Conservation (phyloP, 2,329 filamentous ascomycete species). For the Penicillium janthinellum region DNA sequence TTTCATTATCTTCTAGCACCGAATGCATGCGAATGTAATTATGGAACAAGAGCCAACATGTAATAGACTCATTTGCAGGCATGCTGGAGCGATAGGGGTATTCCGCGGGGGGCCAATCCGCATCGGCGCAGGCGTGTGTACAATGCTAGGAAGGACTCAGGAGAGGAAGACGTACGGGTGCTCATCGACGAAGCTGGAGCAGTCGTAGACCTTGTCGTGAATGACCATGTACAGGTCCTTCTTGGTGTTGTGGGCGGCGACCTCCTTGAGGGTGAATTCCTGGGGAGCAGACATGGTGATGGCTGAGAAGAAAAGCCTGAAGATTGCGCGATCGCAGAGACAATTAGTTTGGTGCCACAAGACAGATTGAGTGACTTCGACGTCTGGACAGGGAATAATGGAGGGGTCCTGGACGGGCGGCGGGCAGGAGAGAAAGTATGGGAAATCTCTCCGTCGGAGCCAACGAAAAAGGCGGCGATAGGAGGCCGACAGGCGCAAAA, state of each 20-base stretch:
- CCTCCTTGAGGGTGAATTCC: constrained; percentile 74
- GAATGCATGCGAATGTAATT: neutral
- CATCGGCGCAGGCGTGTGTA: neutral
- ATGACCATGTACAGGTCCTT: constrained; percentile 89
- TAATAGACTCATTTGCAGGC: neutral
- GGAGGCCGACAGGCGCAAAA: neutral
- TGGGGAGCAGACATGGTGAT: constrained; percentile 57
- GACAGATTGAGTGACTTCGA: neutral
- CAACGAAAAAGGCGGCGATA: neutral
- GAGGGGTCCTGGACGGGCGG: neutral
- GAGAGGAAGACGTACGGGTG: constrained; percentile 69
- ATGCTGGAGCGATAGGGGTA: constrained; percentile 15
- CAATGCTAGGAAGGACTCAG: neutral
- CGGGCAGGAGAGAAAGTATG: neutral
- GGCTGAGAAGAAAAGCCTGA: constrained; percentile 6
- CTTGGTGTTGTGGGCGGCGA: constrained; percentile 85
- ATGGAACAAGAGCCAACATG: neutral
- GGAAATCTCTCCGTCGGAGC: neutral
- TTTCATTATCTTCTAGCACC: neutral
- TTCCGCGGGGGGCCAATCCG: constrained; percentile 20
- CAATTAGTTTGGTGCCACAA: neutral
- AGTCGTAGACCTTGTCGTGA: constrained; percentile 96
- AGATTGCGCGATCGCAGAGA: constrained; percentile 6
- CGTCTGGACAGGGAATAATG: neutral
- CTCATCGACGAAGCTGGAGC: constrained; percentile 89